Percentiles rank a stretch among this genome's conserved stretches.
These are phyloP conservation scores for Populus hybrid DNA, from an alignment of 441 rosid genomes.

Conservation along the genomic window DNA sequence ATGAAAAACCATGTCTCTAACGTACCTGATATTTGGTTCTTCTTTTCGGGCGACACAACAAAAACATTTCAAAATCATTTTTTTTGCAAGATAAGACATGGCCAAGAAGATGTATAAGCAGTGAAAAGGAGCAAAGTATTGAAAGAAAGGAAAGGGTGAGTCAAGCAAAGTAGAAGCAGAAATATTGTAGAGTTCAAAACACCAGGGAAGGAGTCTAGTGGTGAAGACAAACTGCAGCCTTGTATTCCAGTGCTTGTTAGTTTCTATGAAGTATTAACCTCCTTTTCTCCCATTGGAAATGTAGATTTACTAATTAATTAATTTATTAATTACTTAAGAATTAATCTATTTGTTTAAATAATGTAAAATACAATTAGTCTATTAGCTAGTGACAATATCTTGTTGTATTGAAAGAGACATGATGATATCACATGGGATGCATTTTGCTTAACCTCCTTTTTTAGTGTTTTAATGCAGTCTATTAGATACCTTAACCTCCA, in stretches of 20 bases:
- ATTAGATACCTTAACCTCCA: not conserved
- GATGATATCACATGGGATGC: not conserved
- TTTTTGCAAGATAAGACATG: not conserved
- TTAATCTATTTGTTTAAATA: no score
- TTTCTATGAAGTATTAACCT: not conserved
- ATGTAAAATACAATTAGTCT: no score
- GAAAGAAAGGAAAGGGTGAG: not conserved
- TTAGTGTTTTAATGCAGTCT: no score
- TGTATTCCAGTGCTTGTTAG: constrained; percentile 21
- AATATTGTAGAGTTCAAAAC: constrained; percentile 18
- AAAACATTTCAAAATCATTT: constrained; percentile 31
- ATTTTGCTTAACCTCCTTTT: no score
- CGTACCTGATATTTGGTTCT: constrained; percentile 26
- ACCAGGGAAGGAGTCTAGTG: not conserved
- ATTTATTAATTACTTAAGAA: not conserved
- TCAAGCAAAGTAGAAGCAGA: constrained; percentile 17
- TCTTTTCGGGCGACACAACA: constrained; percentile 25
- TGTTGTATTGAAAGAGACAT: not conserved
- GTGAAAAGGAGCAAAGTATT: not conserved
- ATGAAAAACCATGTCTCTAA: not conserved
- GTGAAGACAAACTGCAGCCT: constrained; percentile 28
- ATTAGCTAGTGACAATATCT: not conserved
- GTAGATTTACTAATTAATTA: not conserved
- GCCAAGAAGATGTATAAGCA: not conserved
- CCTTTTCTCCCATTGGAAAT: not conserved